Base-by-base conservation (phyloP, 83 land plant genomes). In the Thuja plicata region DNA sequence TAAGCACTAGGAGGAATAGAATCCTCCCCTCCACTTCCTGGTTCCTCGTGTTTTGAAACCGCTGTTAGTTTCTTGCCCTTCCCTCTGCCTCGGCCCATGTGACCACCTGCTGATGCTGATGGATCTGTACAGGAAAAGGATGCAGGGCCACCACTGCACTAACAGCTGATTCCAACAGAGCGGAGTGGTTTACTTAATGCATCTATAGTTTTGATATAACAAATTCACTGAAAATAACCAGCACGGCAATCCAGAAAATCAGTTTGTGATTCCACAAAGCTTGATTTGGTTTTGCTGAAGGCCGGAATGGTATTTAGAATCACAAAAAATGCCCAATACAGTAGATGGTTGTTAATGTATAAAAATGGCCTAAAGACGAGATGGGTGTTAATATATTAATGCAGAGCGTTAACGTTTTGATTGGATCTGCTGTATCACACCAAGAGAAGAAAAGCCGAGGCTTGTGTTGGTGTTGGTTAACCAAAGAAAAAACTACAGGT, bases 31-130 rank as follows among this genome's bases (percentile, higher is more conserved):
- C 94, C 93, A 83, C 95, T 94, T 34, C 95, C 94, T 38, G 92
- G 57, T 83, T 95, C 93, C 16, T 92, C 96, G 62, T 91, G 90
- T 60, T 88, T 90, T 38, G 88, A 78, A 41, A 86, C 91, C 71
- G 84, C 86, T 87, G 86, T 88, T 35, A 87, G 35, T 57, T 91
- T 95, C 94, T 89, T 95, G 34, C 94, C 95, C 87, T 95, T 95
- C 66, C 94, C 94, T 90, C 95, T 90, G 1, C 94, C 95, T 85
- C 96, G 90, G 80, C 95, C 94, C 96, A 95, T 95, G 35, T 37
- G 57, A 38, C 54, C 82, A 76, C 38, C 79, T 3, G 79, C 79
- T 34, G 38, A 27, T 66, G 73, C 17, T 13, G 52, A 43, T 83
- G 50, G 50, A 82, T 82, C 85, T 82, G 85, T 45, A 38, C 50